These are phyloP conservation scores for Malassezia restricta DNA, from an alignment of 1,284 basidiomycete genomes.

Conservation along the genomic window DNA sequence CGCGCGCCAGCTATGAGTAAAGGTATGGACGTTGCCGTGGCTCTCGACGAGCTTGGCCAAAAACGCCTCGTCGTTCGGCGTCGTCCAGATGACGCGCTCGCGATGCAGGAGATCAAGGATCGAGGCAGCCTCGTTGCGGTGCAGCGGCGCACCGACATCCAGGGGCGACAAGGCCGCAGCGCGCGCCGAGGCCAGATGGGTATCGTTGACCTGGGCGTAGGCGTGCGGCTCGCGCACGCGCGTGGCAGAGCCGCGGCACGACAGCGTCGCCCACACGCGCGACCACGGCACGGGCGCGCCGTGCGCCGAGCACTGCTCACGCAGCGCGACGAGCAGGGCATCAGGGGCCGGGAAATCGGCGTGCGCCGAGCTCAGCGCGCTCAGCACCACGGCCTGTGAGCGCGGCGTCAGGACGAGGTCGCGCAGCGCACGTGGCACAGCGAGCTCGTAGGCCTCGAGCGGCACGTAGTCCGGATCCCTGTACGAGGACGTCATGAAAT, in stretches of 20 bases:
- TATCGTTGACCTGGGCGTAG: constrained; percentile 23
- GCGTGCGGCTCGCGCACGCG: constrained; percentile 24
- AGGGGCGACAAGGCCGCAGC: constrained; percentile 7
- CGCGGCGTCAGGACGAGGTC: constrained; percentile 17
- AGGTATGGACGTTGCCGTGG: constrained; percentile 28
- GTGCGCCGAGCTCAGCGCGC: constrained; percentile 25
- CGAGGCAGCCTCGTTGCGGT: constrained; percentile 21
- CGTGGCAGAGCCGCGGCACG: constrained; percentile 7
- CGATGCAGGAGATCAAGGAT: constrained; percentile 25
- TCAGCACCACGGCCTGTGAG: constrained; percentile 21
- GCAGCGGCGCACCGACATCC: constrained; percentile 18
- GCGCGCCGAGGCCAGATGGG: constrained; percentile 23
- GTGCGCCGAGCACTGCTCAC: constrained; percentile 4
- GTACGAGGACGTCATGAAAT: constrained; percentile 64
- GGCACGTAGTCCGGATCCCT: constrained; percentile 62
- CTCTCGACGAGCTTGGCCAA: constrained; percentile 36
- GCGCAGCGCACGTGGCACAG: constrained; percentile 55
- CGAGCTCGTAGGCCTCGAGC: constrained; percentile 68
- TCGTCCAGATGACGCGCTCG: constrained; percentile 23
- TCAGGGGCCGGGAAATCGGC: constrained; percentile 21
- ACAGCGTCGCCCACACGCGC: not conserved
- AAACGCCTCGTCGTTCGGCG: constrained; percentile 35
- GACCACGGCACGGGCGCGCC: constrained; percentile 4
- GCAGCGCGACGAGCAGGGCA: constrained; percentile 23
- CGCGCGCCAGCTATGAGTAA: constrained; percentile 23